phyloP scores from a whole-genome alignment of 2,329 filamentous ascomycete species.

The Exutisphaerella laricina region DNA sequence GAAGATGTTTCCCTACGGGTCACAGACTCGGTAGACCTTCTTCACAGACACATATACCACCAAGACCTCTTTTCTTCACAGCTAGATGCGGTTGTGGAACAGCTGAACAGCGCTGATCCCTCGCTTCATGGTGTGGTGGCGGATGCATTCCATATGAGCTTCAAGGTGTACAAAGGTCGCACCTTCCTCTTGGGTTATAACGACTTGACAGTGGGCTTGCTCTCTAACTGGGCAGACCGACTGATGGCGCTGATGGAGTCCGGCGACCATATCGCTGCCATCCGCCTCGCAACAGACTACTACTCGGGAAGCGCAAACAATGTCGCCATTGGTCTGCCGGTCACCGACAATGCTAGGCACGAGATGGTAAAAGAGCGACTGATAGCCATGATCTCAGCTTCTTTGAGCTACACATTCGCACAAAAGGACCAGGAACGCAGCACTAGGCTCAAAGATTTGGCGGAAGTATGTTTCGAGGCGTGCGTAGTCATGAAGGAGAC shows the following conservation, averaged over 20 bases:
- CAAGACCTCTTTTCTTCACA: conserved; percentile 84
- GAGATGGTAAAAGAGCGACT: conserved; percentile 81
- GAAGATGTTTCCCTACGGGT: conserved; percentile 85
- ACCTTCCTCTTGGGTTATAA: conserved; percentile 92
- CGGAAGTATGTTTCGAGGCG: conserved; percentile 75
- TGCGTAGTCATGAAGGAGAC: conserved; percentile 71
- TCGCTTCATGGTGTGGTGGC: conserved; percentile 94
- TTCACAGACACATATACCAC: conserved; percentile 90
- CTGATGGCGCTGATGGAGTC: conserved; percentile 91
- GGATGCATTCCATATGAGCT: conserved; percentile 97
- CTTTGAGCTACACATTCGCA: conserved; percentile 77
- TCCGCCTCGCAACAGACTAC: conserved; percentile 84
- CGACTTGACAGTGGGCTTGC: conserved; percentile 79
- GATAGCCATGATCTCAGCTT: conserved; percentile 88
- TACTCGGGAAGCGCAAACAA: conserved; percentile 90
- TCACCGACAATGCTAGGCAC: conserved; percentile 70
- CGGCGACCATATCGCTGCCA: conserved; percentile 91
- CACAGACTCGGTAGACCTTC: conserved; percentile 88
- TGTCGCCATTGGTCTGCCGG: conserved; percentile 85
- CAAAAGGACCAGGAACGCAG: conserved; percentile 50
- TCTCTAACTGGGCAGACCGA: conserved; percentile 97
- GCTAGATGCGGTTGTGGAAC: conserved; percentile 76
- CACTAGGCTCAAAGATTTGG: conserved; percentile 68
- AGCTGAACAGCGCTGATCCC: conserved; percentile 76
- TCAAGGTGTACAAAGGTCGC: conserved; percentile 89